Percentiles rank a stretch among this genome's conserved stretches.
Evolutionary conservation across 2,329 filamentous ascomycete genomes (phyloP).

Genomic region (Phoma herbarum): DNA sequence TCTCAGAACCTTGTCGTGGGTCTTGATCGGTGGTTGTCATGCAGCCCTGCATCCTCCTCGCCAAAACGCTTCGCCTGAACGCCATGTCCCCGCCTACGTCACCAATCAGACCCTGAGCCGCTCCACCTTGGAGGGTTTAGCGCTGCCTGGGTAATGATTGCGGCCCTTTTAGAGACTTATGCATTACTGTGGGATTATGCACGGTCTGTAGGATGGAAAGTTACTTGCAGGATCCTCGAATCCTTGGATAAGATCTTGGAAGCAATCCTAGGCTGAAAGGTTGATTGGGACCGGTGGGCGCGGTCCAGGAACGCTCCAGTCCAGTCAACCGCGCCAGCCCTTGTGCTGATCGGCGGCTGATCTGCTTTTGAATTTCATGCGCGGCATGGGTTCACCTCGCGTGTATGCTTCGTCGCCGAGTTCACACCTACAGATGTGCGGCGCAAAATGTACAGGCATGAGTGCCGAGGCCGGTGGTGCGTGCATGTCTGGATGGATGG

Average conservation of each 20-base stretch:
- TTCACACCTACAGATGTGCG: not conserved
- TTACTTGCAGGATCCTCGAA: not conserved
- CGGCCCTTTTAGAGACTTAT: not conserved
- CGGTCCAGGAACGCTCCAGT: not conserved
- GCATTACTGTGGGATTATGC: too few relatives aligned
- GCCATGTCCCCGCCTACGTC: constrained; percentile 13
- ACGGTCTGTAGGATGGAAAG: too few relatives aligned
- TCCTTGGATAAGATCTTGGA: not conserved
- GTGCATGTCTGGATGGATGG: not conserved
- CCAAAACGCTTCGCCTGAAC: constrained; percentile 1
- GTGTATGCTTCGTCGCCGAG: constrained; percentile 1
- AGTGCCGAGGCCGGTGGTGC: not conserved
- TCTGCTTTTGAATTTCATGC: constrained; percentile 17
- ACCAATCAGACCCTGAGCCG: constrained; percentile 10
- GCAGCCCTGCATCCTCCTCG: constrained; percentile 9
- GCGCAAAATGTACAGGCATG: not conserved
- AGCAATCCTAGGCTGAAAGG: too few relatives aligned
- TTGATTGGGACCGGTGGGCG: not conserved
- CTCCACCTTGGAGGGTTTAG: not conserved
- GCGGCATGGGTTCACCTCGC: constrained; percentile 1
- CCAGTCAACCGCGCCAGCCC: not conserved
- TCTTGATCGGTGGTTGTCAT: constrained; percentile 10
- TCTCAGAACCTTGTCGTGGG: not conserved
- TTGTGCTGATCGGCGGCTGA: constrained; percentile 3
- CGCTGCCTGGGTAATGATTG: constrained; percentile 3